Base-by-base conservation (phyloP, 2,329 filamentous ascomycete genomes). In the Calonectria ilicicola region DNA sequence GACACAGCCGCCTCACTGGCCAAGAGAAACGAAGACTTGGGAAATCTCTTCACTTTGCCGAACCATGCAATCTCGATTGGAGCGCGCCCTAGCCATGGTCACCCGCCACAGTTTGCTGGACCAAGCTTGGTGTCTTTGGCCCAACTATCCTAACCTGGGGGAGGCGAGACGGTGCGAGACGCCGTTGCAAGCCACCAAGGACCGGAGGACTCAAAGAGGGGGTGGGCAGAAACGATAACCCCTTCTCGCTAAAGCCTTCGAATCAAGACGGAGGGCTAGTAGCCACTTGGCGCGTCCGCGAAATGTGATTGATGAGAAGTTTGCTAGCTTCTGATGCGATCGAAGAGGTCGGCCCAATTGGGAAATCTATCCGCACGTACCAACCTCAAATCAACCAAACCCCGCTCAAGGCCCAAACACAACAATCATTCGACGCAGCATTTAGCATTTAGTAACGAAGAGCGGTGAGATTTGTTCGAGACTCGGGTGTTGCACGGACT, bases 121-220 rank as follows among this genome's bases (percentile, higher is more conserved):
- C 58, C 38, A 63, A 44, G 58, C 23, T 21, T 63, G 58, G 38
- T 63, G 58, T 63, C 40, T 15, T n/a, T 32, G n/a, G 44, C 40
- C 47, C 35, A 32, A 49, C 49, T 56, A 69, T 62, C 66, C 66
- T 67, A 64, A 44, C 51, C 58, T 65, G 65, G 56, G 46, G 72
- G 27, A 56, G 65, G 46, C 17, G 60, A 58, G 42, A 63, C 58
- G 49, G 53, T 69, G 67, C 46, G 68, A 27, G 67, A 72, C 60
- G 73, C 67, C 72, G 67, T 49, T 65, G 63, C 69, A 56, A 72
- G 69, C 71, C 53, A 75, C 69, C 27, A 64, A 66, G 53, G 23
- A 35, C 67, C 74, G 65, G 75, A 27, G 58, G 69, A 27, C 47
- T 44, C 29, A 10, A 40, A 32, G 29, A 40, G n/a, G 62, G 49